Conservation (phyloP, 78 protist genomes). For the Dictyostelium citrinum region DNA sequence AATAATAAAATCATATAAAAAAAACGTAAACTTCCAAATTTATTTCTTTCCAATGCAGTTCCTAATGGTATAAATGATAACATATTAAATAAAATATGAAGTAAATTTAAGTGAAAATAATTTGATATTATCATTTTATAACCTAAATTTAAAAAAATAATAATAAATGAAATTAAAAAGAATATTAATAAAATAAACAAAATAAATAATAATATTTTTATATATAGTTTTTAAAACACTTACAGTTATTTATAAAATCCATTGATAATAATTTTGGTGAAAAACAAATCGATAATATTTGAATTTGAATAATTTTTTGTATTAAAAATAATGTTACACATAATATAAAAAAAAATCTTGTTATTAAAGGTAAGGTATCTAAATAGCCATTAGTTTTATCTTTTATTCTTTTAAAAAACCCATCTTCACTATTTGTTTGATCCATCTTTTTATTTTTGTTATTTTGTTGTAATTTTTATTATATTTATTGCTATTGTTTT, state of each 20-base stretch:
- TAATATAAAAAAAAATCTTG: conserved; percentile 34
- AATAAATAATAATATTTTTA: background rate
- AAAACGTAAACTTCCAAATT: conserved; percentile 24
- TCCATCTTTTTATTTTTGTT: background rate
- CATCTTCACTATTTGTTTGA: background rate
- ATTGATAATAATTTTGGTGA: background rate
- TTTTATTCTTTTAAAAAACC: background rate
- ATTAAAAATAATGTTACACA: conserved; percentile 11
- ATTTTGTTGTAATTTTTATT: background rate
- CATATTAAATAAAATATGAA: conserved; percentile 61
- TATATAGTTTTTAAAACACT: background rate
- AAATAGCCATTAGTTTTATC: background rate
- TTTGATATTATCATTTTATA: background rate
- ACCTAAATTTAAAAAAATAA: background rate
- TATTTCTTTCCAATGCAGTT: background rate
- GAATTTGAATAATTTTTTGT: background rate
- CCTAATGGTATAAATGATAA: background rate
- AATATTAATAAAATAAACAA: background rate
- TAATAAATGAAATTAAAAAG: background rate
- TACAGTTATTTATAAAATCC: background rate
- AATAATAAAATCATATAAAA: conserved; percentile 32
- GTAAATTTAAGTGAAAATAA: background rate
- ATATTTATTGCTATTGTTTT: background rate
- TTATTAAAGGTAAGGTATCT: background rate
- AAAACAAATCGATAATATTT: background rate